These are phyloP conservation scores for Chenopodium album DNA, from an alignment of 148 eudicot genomes.

Conservation along the genomic window DNA sequence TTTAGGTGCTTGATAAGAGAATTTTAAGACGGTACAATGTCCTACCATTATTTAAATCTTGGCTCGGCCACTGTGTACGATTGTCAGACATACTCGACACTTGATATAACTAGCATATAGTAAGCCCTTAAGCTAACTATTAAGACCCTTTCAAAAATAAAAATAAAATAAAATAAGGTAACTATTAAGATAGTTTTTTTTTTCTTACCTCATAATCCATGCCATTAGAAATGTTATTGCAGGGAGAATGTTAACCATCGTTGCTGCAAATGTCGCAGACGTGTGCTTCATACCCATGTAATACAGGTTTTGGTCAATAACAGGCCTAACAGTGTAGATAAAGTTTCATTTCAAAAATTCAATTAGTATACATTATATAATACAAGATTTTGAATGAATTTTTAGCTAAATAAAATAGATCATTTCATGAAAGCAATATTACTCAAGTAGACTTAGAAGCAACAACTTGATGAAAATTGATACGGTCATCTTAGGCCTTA, in stretches of 20 bases:
- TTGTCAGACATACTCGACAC: too few relatives aligned
- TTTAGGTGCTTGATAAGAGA: too few relatives aligned
- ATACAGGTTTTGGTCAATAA: conserved; percentile 87
- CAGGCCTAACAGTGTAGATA: conserved; percentile 50
- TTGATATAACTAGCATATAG: too few relatives aligned
- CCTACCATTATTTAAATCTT: too few relatives aligned
- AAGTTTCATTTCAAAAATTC: neutral
- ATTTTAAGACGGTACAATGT: too few relatives aligned
- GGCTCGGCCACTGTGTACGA: too few relatives aligned
- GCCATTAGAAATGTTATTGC: conserved; percentile 91
- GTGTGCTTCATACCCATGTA: conserved; percentile 82
- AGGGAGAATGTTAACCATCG: conserved; percentile 79
- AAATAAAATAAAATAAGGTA: too few relatives aligned
- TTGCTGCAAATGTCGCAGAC: conserved; percentile 80
- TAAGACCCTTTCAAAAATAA: too few relatives aligned
- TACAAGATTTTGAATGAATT: neutral
- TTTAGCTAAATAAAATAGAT: neutral
- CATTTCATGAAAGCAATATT: conserved; percentile 27
- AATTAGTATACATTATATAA: neutral
- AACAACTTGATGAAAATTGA: conserved; percentile 62
- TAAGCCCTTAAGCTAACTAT: too few relatives aligned
- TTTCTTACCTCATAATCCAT: conserved; percentile 53
- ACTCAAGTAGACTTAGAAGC: conserved; percentile 76
- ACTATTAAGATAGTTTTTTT: too few relatives aligned
- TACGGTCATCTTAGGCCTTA: conserved; percentile 76